phyloP scores from a whole-genome alignment of 331 rosid species.

The Phaseolus coccineus region DNA sequence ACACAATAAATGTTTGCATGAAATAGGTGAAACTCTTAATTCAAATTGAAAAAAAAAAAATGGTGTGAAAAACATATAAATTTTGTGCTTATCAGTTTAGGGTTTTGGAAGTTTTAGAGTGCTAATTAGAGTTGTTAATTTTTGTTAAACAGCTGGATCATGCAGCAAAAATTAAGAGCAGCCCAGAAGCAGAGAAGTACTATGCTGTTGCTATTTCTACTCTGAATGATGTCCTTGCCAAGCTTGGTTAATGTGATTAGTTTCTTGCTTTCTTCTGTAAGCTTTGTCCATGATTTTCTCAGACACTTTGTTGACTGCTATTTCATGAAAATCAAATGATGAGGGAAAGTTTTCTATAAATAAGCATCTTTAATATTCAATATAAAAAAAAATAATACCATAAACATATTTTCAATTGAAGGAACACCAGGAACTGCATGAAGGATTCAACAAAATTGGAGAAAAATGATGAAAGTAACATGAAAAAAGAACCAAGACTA shows the following conservation, averaged over 20 bases:
- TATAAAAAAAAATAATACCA: too few species aligned
- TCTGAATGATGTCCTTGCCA: conserved; percentile 80
- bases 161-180: conserved; percentile 94
- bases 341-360: conserved; percentile 44
- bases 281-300: conserved; percentile 52
- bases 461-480: too few species aligned
- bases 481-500: too few species aligned
- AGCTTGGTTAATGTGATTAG: conserved; percentile 69
- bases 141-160: conserved; percentile 74
- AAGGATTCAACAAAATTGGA: too few species aligned
- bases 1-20: not conserved
- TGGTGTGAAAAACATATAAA: not conserved
- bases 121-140: not conserved
- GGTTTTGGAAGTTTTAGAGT: conserved; percentile 5
- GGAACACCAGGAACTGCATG: too few species aligned
- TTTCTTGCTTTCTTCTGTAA: conserved; percentile 58
- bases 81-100: not conserved
- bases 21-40: not conserved
- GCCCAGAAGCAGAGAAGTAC: conserved; percentile 90
- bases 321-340: conserved; percentile 55
- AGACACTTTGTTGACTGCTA: conserved; percentile 55
- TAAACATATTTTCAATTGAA: too few species aligned
- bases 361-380: not conserved
- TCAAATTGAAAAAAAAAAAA: not conserved
- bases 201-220: conserved; percentile 76